These are phyloP conservation scores for Mycena amicta DNA, from an alignment of 768 basidiomycete genomes.

Conservation along the genomic window DNA sequence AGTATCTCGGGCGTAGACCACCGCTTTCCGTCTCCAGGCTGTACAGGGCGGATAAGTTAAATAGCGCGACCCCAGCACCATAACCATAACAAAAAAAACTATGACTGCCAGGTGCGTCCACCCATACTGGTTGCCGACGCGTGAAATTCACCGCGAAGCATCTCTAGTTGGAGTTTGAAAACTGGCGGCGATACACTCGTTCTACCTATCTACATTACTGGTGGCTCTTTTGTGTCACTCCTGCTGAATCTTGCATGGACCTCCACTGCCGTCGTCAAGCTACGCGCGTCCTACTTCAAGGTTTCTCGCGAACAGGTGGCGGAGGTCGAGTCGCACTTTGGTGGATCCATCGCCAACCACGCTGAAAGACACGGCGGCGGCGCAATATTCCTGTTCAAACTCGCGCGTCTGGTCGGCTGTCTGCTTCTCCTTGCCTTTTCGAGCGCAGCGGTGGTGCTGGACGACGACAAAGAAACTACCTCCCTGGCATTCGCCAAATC, in stretches of 20 bases:
- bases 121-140: too few species aligned
- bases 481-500: neutral
- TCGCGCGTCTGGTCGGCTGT: constrained; percentile 46
- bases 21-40: too few species aligned
- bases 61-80: too few species aligned
- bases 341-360: constrained; percentile 33
- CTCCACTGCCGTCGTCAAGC: neutral
- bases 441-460: constrained; percentile 41
- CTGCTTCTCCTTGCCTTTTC: constrained; percentile 52
- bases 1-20: too few species aligned
- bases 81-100: too few species aligned
- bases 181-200: constrained; percentile 29
- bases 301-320: neutral
- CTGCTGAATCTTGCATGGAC: constrained; percentile 27
- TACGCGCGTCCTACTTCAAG: neutral
- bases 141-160: too few species aligned
- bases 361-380: constrained; percentile 46
- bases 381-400: constrained; percentile 46
- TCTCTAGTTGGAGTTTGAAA: neutral
- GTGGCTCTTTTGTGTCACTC: constrained; percentile 33
- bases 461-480: constrained; percentile 27
- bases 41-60: too few species aligned
- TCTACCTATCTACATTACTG: constrained; percentile 38
- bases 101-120: too few species aligned
- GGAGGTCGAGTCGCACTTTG: constrained; percentile 9